phyloP scores from a whole-genome alignment of 208 protist species.

The Leishmania gerbilli region DNA sequence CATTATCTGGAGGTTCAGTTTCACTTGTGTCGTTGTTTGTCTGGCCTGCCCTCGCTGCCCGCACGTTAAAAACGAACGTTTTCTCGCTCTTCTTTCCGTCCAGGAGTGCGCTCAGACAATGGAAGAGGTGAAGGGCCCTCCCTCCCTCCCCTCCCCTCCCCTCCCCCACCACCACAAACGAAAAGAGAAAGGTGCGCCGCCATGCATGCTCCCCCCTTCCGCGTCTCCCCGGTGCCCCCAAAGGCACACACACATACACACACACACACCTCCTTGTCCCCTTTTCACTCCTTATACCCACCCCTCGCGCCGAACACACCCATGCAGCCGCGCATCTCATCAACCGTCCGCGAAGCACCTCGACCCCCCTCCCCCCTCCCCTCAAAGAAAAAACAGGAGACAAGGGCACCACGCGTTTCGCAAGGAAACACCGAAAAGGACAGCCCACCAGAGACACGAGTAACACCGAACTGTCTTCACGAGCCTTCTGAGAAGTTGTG shows the following conservation, averaged over 20 bases:
- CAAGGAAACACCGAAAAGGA: background rate
- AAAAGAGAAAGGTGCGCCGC: background rate
- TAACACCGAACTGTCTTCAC: background rate
- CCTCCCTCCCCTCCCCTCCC: background rate
- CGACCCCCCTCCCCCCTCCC: background rate
- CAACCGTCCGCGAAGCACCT: background rate
- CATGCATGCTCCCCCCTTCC: background rate
- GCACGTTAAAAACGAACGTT: background rate
- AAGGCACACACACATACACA: too few relatives aligned
- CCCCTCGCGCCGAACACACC: background rate
- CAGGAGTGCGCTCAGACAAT: background rate
- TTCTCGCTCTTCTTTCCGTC: background rate
- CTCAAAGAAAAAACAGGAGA: background rate
- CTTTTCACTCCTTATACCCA: background rate
- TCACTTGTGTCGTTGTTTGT: background rate
- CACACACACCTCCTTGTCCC: conserved; percentile 6
- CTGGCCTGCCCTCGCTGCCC: background rate
- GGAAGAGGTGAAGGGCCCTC: background rate
- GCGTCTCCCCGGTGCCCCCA: background rate
- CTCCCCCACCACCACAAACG: too few relatives aligned
- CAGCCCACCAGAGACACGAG: background rate
- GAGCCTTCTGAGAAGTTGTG: background rate
- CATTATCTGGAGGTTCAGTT: background rate
- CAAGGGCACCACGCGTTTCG: background rate
- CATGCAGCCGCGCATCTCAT: background rate